A percentile compares a stretch with the other conserved stretches of the same genome.
These are phyloP conservation scores for Colletotrichum scovillei DNA, from an alignment of 2,329 filamentous ascomycete genomes.

Conservation along the genomic window DNA sequence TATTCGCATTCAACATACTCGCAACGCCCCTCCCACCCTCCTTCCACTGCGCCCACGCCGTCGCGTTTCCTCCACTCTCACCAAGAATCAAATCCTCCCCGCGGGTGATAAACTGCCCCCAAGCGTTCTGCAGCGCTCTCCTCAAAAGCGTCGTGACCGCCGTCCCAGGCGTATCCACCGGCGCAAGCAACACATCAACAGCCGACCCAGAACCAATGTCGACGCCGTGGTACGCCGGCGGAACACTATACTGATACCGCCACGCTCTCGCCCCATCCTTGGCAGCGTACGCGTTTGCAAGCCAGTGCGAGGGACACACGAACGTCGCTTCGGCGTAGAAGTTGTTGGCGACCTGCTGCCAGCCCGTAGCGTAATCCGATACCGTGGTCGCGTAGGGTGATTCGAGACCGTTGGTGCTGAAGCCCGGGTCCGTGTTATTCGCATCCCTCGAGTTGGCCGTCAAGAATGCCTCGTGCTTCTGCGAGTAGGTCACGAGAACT, in stretches of 20 bases:
- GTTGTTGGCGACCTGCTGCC: conserved; percentile 28
- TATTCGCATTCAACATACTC: conserved; percentile 16
- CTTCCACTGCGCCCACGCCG: conserved; percentile 14
- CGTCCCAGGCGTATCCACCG: neutral
- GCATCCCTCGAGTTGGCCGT: conserved; percentile 9
- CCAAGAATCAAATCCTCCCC: conserved; percentile 3
- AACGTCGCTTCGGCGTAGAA: conserved; percentile 27
- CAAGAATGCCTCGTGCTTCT: conserved; percentile 11
- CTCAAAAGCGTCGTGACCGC: neutral
- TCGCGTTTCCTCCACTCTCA: neutral
- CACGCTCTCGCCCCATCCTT: conserved; percentile 7
- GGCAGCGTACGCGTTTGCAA: conserved; percentile 21
- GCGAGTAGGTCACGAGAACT: conserved; percentile 2
- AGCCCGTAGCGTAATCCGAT: conserved; percentile 26
- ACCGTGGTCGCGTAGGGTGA: conserved; percentile 13
- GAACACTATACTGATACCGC: conserved; percentile 25
- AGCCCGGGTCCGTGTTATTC: conserved; percentile 26
- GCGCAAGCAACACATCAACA: conserved; percentile 19
- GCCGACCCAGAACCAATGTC: conserved; percentile 13
- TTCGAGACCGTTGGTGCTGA: conserved; percentile 1
- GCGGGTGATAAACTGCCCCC: conserved; percentile 17
- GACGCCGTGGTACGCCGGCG: conserved; percentile 18
- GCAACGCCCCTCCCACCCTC: neutral
- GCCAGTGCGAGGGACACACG: conserved; percentile 20
- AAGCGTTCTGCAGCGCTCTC: conserved; percentile 3